These are phyloP conservation scores for Heritiera littoralis DNA, from an alignment of 345 rosid genomes.

Conservation along the genomic window DNA sequence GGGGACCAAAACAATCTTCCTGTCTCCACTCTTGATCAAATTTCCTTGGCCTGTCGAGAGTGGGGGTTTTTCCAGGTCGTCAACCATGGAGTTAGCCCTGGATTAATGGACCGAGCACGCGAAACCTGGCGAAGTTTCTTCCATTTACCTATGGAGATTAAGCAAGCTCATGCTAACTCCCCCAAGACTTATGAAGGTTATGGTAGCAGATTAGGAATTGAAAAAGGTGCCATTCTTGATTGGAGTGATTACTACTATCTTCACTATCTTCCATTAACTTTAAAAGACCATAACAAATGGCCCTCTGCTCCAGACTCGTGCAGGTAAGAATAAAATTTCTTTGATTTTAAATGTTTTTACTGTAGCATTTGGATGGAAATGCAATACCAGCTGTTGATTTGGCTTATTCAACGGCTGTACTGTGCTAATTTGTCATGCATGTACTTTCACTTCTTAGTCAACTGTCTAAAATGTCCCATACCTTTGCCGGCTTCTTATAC, in stretches of 20 bases:
- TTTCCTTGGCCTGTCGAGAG: constrained; percentile 63
- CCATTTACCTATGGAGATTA: constrained; percentile 63
- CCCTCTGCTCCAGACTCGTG: constrained; percentile 59
- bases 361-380: neutral
- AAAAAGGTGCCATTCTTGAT: constrained; percentile 87
- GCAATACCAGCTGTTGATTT: neutral
- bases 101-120: constrained; percentile 61
- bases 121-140: constrained; percentile 80
- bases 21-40: constrained; percentile 22
- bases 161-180: constrained; percentile 64
- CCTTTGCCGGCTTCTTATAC: neutral
- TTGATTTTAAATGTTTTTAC: neutral
- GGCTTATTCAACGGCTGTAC: constrained; percentile 11
- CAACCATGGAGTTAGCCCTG: constrained; percentile 73
- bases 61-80: constrained; percentile 96
- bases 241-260: constrained; percentile 95
- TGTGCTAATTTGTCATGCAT: constrained; percentile 3
- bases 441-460: neutral
- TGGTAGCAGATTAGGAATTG: constrained; percentile 81
- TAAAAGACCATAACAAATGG: constrained; percentile 79
- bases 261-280: constrained; percentile 56
- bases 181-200: constrained; percentile 92
- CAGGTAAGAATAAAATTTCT: constrained; percentile 46
- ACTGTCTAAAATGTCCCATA: neutral
- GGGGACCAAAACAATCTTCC: constrained; percentile 29